Evolutionary conservation across 805 yeast species (phyloP), one percentile per base, ranked within the genome.

Genomic region (Cyberlindnera americana): DNA sequence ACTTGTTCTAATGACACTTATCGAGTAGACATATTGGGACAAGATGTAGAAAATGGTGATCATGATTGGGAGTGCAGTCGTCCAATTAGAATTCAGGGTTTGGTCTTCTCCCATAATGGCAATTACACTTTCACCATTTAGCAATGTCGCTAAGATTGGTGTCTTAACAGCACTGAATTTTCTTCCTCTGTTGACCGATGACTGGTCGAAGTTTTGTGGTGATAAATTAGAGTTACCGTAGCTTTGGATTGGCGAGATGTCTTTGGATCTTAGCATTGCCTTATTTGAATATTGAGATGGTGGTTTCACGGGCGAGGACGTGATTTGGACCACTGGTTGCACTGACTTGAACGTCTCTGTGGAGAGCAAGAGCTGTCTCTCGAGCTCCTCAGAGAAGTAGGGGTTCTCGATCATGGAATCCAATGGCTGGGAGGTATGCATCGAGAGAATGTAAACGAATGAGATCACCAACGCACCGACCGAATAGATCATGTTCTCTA

Each of bases 1-100:
- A 95, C 8, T 73, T 83, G 57, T 82, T 86, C 39, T 73, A 85
- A 54, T 95, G 83, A 68, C 73, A 85, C 61, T 83, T 82, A 58
- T 81, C 72, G 59, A 62, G 57, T 63, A 67, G 56, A 63, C 26
- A 47, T 61, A 51, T 29, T 70, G 62, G 10, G 55, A 49, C 2
- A 33, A 47, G 26, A 55, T 55, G 19, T 48, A 61, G 8, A 56
- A 44, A 15, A 35, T 37, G 2, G 44, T 42, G 8, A 53, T 62
- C 7, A 58, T 55, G 4, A 73, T 64, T 42, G 46, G 44, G 6
- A 41, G 23, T 13, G 46, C 37, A 3, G 13, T 21, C n/a, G 28
- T 25, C 40, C 40, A 37, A 23, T 7, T 13, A 28, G 5, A 11
- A 6, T 13, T 23, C 29, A n/a, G 35, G 7, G 19, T 6, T 10